phyloP scores from a whole-genome alignment of 2,329 filamentous ascomycete species.

The Diaporthe eres region DNA sequence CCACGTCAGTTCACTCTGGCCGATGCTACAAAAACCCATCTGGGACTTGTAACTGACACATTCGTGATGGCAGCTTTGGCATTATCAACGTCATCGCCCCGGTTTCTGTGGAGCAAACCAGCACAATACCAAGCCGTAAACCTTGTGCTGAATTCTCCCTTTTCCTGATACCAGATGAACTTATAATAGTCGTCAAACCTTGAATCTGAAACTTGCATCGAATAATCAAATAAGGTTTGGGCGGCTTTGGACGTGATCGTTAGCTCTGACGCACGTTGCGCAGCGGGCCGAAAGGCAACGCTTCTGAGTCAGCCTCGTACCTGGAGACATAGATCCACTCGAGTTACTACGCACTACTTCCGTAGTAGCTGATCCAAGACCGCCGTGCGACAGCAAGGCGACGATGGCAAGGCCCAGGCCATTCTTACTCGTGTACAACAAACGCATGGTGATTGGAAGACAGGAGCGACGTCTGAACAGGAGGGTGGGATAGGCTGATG shows the following conservation, averaged over 20 bases:
- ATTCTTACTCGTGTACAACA: background rate
- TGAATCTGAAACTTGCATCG: conserved; percentile 55
- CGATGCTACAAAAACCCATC: too few relatives aligned
- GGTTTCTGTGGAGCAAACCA: conserved; percentile 53
- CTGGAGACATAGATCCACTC: conserved; percentile 28
- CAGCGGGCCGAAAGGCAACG: background rate
- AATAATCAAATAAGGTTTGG: conserved; percentile 56
- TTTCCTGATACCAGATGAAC: conserved; percentile 57
- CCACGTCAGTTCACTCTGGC: background rate
- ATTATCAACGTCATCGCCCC: conserved; percentile 53
- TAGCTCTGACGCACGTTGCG: background rate
- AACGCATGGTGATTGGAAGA: conserved; percentile 19
- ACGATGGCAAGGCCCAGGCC: background rate
- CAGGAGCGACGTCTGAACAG: background rate
- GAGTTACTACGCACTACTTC: background rate
- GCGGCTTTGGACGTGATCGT: conserved; percentile 47
- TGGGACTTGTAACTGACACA: conserved; percentile 46
- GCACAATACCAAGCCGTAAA: conserved; percentile 60
- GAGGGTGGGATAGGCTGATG: background rate
- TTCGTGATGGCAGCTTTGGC: conserved; percentile 54
- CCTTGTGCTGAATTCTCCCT: conserved; percentile 57
- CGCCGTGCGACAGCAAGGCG: background rate
- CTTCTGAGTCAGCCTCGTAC: conserved; percentile 7
- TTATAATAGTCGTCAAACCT: conserved; percentile 59
- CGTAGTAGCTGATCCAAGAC: background rate